Evolutionary conservation across 2,329 filamentous ascomycete species (phyloP), one percentile per base, ranked within the genome.

Genomic region (Pseudogymnoascus sp.): DNA sequence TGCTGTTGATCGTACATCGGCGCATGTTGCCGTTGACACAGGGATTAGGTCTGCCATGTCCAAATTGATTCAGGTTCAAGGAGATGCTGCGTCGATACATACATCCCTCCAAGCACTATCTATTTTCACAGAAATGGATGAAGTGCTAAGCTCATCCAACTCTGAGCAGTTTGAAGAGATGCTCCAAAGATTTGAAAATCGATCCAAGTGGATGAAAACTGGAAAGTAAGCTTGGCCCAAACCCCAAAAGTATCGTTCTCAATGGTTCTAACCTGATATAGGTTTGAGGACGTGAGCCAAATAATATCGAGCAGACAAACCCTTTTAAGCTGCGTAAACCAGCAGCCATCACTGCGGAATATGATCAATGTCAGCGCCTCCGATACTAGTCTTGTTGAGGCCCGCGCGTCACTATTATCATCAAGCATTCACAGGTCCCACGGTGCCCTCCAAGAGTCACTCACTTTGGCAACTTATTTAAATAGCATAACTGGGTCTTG

Each of bases 381-480:
- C 9, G 82, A 88, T 59, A 82, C 88, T 14, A 85, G 87, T 37
- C 77, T 89, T 5, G 79, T 90, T 50, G 89, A 97, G 73, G 84
- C 91, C 3, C 83, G 88, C 64, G 84, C 86, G n/a, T 83, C 95
- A 68, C 77, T 96, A 2, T 78, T 87, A 47, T 88, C 90, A 6
- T 88, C 93, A 0, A 78, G 80, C 4, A 82, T 96, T 22, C 90
- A 89, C 67, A 84, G 91, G 50, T 87, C 86, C 65, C 92, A 97
- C 68, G 86, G 87, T 63, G 88, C 88, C 3, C 82, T 89, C 1
- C 92, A 97, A 70, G 91, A 96, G 68, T 93, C 91, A 0, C 75
- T 99, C 25, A 92, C 91, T 65, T 84, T 91, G 11, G 89, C 91
- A 11, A 94, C 92, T 2, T 86, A 88, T 25, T 79, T 99, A n/a